Base-by-base conservation (phyloP, 495 filamentous ascomycete species). In the Aspergillus steynii region DNA sequence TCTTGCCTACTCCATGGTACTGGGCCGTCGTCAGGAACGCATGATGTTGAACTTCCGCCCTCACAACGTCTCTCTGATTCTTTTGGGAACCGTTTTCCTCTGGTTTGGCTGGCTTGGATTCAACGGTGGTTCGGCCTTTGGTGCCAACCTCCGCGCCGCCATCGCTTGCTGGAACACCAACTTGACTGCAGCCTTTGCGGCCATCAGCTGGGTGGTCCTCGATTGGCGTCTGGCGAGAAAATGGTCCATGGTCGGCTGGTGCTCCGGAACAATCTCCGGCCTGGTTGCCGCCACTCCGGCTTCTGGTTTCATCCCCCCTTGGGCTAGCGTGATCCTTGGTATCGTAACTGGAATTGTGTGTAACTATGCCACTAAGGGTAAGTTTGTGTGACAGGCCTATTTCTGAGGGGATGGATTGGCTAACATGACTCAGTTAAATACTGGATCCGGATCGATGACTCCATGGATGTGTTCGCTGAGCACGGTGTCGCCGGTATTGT, bases 101-200 rank as follows among this genome's bases (percentile, higher is more conserved):
- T 98, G 94, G 94, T 97, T 98, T 71, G 95, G 95, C 68, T 98
- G 96, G 95, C 81, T 99, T 61, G 96, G 93, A 47, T 99, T 99
- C 85, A 98, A 99, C 82, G 95, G 95, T 66, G 95, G 95, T 51
- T 97, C 94, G 7, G 77, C 95, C n/a, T 96, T 97, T 67, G 95
- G 96, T 68, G 90, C 96, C 59, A 99, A 98, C 79, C 82, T 99
- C 51, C 90, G 96, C 61, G 96, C 96, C 27, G 85, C 88, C 55
- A 95, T 97, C 89, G 93, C 95, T 37, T 97, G 92, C 85, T 97
- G 93, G 91, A 97, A 97, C 82, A 89, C 89, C 48, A 97, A 96
- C 79, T 68, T 98, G 66, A 93, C 92, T 27, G 95, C 92, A 61
- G 90, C 89, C 68, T 94, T 97, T 63, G 93, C 82, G 26, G 89